These are phyloP conservation scores for Penicillium chermesinum DNA, from an alignment of 495 filamentous ascomycete species.

Conservation along the genomic window DNA sequence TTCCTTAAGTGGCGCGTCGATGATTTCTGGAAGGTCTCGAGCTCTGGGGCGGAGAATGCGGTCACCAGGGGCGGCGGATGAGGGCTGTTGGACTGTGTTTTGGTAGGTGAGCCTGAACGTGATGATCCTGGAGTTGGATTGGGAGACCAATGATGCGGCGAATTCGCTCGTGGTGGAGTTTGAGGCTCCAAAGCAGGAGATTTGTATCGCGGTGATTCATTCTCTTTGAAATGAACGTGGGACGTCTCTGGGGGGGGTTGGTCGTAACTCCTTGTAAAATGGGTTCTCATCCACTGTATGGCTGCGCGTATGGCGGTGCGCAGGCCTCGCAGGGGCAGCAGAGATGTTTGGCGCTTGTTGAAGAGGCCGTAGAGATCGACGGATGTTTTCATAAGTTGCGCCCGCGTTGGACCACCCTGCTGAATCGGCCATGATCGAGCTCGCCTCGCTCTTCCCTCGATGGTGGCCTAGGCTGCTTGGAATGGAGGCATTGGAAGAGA, in stretches of 20 bases:
- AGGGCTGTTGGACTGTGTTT: constrained; percentile 35
- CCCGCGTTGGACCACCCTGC: constrained; percentile 40
- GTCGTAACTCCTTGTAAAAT: constrained; percentile 31
- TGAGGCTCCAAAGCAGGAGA: constrained; percentile 19
- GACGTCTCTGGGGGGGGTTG: constrained; percentile 30
- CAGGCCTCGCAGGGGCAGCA: constrained; percentile 26
- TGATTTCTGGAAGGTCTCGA: constrained; percentile 74
- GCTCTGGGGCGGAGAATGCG: constrained; percentile 60
- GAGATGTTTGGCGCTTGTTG: constrained; percentile 60
- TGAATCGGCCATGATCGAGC: constrained; percentile 29
- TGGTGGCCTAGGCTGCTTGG: constrained; percentile 53
- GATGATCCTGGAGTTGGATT: constrained; percentile 26
- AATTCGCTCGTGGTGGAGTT: constrained; percentile 28
- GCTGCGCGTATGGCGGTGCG: constrained; percentile 38
- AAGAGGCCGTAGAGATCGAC: constrained; percentile 73
- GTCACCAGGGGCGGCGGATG: constrained; percentile 39
- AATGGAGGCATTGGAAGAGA: constrained; percentile 73
- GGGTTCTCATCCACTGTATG: constrained; percentile 41
- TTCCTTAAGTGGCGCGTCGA: constrained; percentile 85
- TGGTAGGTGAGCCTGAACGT: constrained; percentile 37
- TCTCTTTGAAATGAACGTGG: constrained; percentile 27
- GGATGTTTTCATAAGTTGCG: constrained; percentile 62
- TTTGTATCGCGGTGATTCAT: constrained; percentile 27
- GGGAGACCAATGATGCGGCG: constrained; percentile 29
- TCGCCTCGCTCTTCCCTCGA: constrained; percentile 71